phyloP scores from a whole-genome alignment of 2,329 filamentous ascomycete species.

The Sporothrix schenckii region DNA sequence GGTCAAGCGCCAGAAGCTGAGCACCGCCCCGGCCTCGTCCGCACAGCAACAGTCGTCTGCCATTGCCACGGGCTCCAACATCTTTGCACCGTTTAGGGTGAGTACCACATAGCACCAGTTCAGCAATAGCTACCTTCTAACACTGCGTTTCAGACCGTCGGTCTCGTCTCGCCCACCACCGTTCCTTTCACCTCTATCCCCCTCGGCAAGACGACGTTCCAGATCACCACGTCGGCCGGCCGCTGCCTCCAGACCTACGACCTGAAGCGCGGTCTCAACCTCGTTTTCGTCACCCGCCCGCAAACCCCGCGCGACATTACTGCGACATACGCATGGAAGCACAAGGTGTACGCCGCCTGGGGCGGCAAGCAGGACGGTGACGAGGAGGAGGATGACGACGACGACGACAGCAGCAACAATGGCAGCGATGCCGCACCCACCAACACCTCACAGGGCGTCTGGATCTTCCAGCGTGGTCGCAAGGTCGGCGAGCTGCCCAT shows the following conservation, averaged over 20 bases:
- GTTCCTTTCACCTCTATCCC: conserved; percentile 90
- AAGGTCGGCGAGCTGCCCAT: conserved; percentile 74
- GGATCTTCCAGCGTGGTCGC: conserved; percentile 90
- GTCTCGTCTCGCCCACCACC: conserved; percentile 84
- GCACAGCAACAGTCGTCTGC: conserved; percentile 45
- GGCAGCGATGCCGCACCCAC: conserved; percentile 22
- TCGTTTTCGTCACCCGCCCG: conserved; percentile 90
- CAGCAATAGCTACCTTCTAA: not conserved
- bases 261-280: conserved; percentile 81
- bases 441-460: conserved; percentile 65
- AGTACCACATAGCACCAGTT: conserved; percentile 40
- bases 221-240: conserved; percentile 94
- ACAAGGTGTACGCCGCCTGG: conserved; percentile 88
- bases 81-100: conserved; percentile 94
- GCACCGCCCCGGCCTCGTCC: conserved; percentile 43
- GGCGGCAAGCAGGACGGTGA: conserved; percentile 53
- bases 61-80: conserved; percentile 63
- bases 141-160: conserved; percentile 69
- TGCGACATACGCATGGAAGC: conserved; percentile 83
- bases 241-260: conserved; percentile 94
- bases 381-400: not conserved
- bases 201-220: conserved; percentile 91
- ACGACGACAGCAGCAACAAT: not conserved
- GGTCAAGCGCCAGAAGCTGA: conserved; percentile 75
- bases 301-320: conserved; percentile 86